Evolutionary conservation across 208 protist genomes (phyloP), one percentile per base, ranked within the genome.

Genomic region (Leishmania mexicana): DNA sequence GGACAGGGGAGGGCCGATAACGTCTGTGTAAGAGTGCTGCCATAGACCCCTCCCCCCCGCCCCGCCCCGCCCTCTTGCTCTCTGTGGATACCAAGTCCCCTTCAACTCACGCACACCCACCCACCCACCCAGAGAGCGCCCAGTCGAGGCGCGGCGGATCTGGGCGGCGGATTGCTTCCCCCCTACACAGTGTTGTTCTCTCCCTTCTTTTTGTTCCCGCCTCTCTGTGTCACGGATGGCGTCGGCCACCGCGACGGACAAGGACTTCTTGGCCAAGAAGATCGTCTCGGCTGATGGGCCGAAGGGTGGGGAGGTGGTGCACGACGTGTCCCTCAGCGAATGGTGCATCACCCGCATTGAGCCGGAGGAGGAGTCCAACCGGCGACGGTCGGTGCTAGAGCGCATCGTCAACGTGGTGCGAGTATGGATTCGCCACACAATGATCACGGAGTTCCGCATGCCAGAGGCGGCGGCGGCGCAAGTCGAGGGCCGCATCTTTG

Each of bases 401-500:
- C 92, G 94, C 67, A 90, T 98, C 68, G 85, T 96, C 75, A 93
- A 90, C 76, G 89, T 97, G 79, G 90, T 97, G 70, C 92, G 93
- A 3, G 85, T 89, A 53, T 98, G 95, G 94, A 95, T 98, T 75
- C 90, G 90, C 17, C 87, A 93, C 47, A 96, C 90, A 0, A 95
- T 96, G 92, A 96, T 98, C 71, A 95, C 92, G 0, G 94, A 98
- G 87, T 94, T 98, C 80, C 92, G 94, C 83, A 95, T 98, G 83
- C 91, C 92, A 8, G 94, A 97, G 79, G 88, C 96, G 38, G 92
- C 94, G 7, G 96, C 97, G 3, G 45, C 70, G 40, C 89, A 98
- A 81, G 91, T 98, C 24, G 96, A 97, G 70, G 97, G 95, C 40
- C 95, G 97, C 53, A 98, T 99, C 82, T 99, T 99, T 79, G 99